Evolutionary conservation across 139 green algal species (phyloP).

Genomic region (Chlamydomonas schloesseri): DNA sequence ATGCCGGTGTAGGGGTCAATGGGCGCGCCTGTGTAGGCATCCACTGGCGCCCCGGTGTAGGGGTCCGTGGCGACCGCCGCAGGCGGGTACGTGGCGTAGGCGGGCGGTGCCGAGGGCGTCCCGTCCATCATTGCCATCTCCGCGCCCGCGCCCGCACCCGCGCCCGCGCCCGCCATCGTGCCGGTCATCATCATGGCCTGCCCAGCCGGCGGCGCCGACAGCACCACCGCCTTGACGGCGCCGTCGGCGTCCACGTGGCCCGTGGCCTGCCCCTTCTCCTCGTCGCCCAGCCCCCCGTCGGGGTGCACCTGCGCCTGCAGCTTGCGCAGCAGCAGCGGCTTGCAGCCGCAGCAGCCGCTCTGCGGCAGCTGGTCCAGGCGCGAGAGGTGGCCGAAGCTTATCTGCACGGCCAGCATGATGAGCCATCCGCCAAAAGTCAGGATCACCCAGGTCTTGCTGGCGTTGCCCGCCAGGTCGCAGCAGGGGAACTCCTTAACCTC

Average conservation of each 20-base stretch:
- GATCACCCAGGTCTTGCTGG: neutral
- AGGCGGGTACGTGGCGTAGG: no score
- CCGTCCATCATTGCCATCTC: no score
- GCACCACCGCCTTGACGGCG: neutral
- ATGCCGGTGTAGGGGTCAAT: no score
- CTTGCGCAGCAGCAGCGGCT: neutral
- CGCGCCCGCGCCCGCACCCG: no score
- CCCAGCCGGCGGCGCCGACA: neutral
- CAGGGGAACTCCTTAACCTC: conserved; percentile 17
- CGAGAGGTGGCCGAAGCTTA: conserved; percentile 6
- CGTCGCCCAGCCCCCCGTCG: neutral
- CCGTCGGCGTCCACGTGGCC: neutral
- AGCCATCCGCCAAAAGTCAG: conserved; percentile 42
- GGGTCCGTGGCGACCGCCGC: no score
- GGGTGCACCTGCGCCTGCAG: neutral
- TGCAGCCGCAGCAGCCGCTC: conserved; percentile 25
- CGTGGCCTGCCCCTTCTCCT: no score
- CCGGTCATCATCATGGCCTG: no score
- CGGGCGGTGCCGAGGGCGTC: no score
- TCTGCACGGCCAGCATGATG: neutral
- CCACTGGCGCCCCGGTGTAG: no score
- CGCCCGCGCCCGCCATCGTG: no score
- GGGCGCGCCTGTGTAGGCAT: no score
- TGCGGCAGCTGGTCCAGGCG: conserved; percentile 13
- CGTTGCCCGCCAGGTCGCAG: conserved; percentile 6